A percentile compares a stretch with the other conserved stretches of the same genome.
Evolutionary conservation across 1,284 basidiomycete species (phyloP).

Genomic region (Omphalotus olearius): DNA sequence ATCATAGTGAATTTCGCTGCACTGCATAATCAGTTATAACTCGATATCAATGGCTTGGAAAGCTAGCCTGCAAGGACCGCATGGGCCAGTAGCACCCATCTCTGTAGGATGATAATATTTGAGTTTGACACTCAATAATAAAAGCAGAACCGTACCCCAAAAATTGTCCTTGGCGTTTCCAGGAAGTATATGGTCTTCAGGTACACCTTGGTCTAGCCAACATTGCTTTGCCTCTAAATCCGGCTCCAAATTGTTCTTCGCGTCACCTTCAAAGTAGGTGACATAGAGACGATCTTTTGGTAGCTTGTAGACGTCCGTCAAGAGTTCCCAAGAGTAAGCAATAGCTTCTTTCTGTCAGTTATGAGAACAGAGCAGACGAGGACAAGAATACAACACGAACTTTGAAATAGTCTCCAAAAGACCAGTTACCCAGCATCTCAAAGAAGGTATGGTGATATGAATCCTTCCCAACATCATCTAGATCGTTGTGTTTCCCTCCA

Average conservation of each 20-base stretch:
- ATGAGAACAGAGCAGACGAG: conserved; percentile 2
- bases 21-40: conserved; percentile 9
- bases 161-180: conserved; percentile 98
- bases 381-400: conserved; percentile 30
- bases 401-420: conserved; percentile 99
- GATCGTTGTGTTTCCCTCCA: conserved; percentile 98
- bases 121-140: background rate
- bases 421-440: conserved; percentile 99
- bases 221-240: conserved; percentile 85
- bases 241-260: conserved; percentile 80
- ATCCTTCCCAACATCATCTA: conserved; percentile 98
- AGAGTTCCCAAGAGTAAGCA: conserved; percentile 88
- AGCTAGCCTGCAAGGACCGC: conserved; percentile 87
- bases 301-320: conserved; percentile 87
- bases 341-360: conserved; percentile 82
- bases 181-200: conserved; percentile 88
- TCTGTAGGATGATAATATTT: conserved; percentile 44
- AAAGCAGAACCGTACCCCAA: conserved; percentile 68
- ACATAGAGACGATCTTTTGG: conserved; percentile 93
- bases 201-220: conserved; percentile 86
- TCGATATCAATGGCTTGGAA: background rate
- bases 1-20: conserved; percentile 94
- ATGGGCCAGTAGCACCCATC: conserved; percentile 98
- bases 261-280: conserved; percentile 96
- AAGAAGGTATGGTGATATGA: conserved; percentile 98